Percentiles rank a stretch among this genome's conserved stretches.
These are phyloP conservation scores for Aspergillus sp. DNA, from an alignment of 2,329 filamentous ascomycete genomes.

Conservation along the genomic window DNA sequence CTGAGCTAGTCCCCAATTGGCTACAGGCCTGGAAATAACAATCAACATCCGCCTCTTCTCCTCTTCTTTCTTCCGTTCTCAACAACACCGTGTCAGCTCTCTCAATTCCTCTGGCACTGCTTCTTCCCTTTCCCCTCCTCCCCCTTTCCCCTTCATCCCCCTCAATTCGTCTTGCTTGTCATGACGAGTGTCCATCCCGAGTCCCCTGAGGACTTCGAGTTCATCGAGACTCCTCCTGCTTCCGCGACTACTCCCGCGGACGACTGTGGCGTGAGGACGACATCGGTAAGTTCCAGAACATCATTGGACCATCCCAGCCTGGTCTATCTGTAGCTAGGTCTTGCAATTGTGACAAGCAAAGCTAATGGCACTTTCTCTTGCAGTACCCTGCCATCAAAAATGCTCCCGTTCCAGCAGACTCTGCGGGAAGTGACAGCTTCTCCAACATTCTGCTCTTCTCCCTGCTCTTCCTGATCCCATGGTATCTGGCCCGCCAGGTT, in stretches of 20 bases:
- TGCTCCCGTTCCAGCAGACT: slow-evolving; percentile 87
- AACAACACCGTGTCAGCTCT: slow-evolving; percentile 4
- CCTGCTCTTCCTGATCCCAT: slow-evolving; percentile 66
- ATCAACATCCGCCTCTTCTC: slow-evolving; percentile 6
- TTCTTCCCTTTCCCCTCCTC: slow-evolving; percentile 18
- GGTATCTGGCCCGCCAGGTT: slow-evolving; percentile 76
- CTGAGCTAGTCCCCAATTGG: too few species aligned
- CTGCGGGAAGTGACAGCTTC: slow-evolving; percentile 77
- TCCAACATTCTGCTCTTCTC: slow-evolving; percentile 73
- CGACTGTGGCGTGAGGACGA: slow-evolving; percentile 58
- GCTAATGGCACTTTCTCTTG: slow-evolving; percentile 13
- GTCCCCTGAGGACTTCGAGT: slow-evolving; percentile 47
- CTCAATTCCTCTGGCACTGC: slow-evolving; percentile 9
- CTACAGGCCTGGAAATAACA: too few species aligned
- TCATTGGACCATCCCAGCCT: not conserved
- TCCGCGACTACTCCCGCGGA: slow-evolving; percentile 47
- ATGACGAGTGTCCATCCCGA: slow-evolving; percentile 41
- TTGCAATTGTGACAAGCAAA: not conserved
- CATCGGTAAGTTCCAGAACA: slow-evolving; percentile 46
- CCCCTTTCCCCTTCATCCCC: slow-evolving; percentile 14
- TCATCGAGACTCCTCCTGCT: slow-evolving; percentile 57
- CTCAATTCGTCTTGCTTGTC: slow-evolving; percentile 22
- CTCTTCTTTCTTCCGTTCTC: slow-evolving; percentile 1
- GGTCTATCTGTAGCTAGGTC: not conserved
- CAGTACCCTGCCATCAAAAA: slow-evolving; percentile 90